phyloP scores from a whole-genome alignment of 495 filamentous ascomycete species.

The Glarea lozoyensis region DNA sequence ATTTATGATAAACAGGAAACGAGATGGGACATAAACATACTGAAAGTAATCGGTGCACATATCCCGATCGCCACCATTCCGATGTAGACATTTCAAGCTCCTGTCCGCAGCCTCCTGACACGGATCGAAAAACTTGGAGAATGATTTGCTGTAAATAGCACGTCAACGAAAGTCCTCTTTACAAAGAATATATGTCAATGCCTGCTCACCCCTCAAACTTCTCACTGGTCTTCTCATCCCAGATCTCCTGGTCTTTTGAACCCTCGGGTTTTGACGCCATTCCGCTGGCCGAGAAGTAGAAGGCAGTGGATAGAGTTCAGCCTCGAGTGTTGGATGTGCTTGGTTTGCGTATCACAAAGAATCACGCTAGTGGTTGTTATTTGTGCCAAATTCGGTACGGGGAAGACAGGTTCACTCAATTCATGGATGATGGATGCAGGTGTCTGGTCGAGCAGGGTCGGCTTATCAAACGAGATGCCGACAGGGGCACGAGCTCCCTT shows the following conservation, averaged over 20 bases:
- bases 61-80: conserved; percentile 75
- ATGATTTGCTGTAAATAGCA: conserved; percentile 53
- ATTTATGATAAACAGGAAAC: background rate
- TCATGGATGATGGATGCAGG: too few relatives aligned
- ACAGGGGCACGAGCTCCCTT: too few relatives aligned
- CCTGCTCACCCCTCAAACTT: conserved; percentile 34
- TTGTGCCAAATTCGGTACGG: too few relatives aligned
- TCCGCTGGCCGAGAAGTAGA: too few relatives aligned
- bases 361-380: too few relatives aligned
- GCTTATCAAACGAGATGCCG: too few relatives aligned
- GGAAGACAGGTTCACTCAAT: too few relatives aligned
- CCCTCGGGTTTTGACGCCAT: background rate
- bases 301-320: conserved; percentile 1
- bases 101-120: conserved; percentile 88
- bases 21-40: conserved; percentile 39
- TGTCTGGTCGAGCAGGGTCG: too few relatives aligned
- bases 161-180: background rate
- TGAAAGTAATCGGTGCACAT: conserved; percentile 93
- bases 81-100: conserved; percentile 77
- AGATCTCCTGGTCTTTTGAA: conserved; percentile 12
- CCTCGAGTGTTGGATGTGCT: background rate
- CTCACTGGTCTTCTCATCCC: conserved; percentile 31
- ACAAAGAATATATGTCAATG: background rate
- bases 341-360: too few relatives aligned
- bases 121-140: conserved; percentile 84